Base-by-base conservation (phyloP, 2,329 filamentous ascomycete genomes). In the Thermothelomyces thermophilus region DNA sequence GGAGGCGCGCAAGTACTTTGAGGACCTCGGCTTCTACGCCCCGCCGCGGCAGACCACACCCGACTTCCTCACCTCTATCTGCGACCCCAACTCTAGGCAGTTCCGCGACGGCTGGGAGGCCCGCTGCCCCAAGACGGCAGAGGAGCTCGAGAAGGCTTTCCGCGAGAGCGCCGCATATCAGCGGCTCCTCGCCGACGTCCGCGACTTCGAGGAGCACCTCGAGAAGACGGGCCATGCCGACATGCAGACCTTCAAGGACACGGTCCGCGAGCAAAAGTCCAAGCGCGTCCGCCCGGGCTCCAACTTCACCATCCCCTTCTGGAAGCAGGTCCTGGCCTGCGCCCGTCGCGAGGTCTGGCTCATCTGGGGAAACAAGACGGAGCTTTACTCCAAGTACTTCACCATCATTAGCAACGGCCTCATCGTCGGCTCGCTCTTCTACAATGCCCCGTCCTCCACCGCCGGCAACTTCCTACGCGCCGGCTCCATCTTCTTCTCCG, bases 361-460 rank as follows among this genome's bases (percentile, higher is more conserved):
- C 26, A 78, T 90, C 24, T 77, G 79, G 62, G 87, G 87, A 34
- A 86, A 94, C 66, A 83, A 76, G 52, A 82, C 82, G 1, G 84
- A 86, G 0, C 73, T 93, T 1, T 84, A 82, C 64, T 91, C 86
- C 35, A 93, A 91, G 58, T 75, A 86, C 52, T 86, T 89, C 66
- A 88, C 89, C 63, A 86, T 90, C 59, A 68, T 91, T 50, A 77
- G 83, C 50, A 87, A 87, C 63, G 72, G 66, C 4, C 73, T 94
- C 9, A 87, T 94, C 54, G 83, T 90, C 47, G 84, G 86, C 1
- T 87, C 84, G 2, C 73, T 93, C 16, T 93, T 93, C 68, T 87
- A 89, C 60, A 79, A 86, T 53, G 68, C 87, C 26, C 67, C 75
- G 0, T 56, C 69, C 0, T 72, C 75, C 40, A 87, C 84, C 0